Evolutionary conservation across 176 grass and related monocot species (phyloP), one percentile per base, ranked within the genome.

Genomic region (Cenchrus fungigraminus): DNA sequence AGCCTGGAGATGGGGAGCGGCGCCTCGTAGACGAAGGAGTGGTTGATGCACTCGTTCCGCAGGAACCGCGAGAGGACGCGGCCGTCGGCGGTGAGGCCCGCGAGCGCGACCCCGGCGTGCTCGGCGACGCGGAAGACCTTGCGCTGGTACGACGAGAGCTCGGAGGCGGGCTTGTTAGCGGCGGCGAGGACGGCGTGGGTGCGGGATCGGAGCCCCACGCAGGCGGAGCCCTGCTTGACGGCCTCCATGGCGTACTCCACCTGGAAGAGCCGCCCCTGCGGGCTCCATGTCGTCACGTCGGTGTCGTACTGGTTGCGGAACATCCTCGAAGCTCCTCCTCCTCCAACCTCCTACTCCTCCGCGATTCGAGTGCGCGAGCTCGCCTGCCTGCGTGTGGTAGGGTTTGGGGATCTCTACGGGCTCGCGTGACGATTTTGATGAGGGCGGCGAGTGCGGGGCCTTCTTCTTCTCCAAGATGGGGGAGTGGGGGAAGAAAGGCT

Each of bases 171-270:
- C 93, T 95, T 98, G 89, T 98, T 98, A 61, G 79, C 87, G 79
- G 93, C 87, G 34, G 83, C 96, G 76, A 98, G 87, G 53, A 90
- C 93, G 73, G 82, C 89, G 84, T 98, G 73, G 73, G 77, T 87
- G 49, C 64, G 45, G 65, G 96, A 98, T 12, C 89, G 89, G 80
- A 98, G 95, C 34, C 95, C 95, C 12, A 98, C 88, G 59, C 92
- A 94, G 73, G 95, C 93, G 57, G 96, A 88, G 14, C 96, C 96
- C 85, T 98, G 93, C 96, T 98, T 98, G 32, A 98, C 96, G n/a
- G 96, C 93, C 93, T 98, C 93, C 96, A 98, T 98, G 60, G 96
- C 93, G 88, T 98, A 98, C 66, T 98, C 93, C 13, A 98, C 96
- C 89, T 98, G 96, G 93, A 98, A 98, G 19, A 98, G 89, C 59